Conservation (phyloP, 1,139 yeast species). For the Hansenula lynferdii region DNA sequence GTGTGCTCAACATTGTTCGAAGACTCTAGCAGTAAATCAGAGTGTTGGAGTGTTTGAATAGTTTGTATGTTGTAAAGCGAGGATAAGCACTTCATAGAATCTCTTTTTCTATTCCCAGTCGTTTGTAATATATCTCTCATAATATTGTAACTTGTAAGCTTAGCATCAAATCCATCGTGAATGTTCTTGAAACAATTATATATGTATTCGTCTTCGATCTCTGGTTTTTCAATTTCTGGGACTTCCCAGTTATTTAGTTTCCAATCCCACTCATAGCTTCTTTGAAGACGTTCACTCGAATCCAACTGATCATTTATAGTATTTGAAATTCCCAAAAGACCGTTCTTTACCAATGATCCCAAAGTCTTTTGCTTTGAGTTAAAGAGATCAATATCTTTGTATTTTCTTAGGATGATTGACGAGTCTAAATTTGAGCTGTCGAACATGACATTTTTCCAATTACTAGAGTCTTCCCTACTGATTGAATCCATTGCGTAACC, state of each 20-base stretch:
- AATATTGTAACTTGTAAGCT: background rate
- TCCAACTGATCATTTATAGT: constrained; percentile 24
- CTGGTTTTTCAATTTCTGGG: constrained; percentile 35
- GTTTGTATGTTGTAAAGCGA: background rate
- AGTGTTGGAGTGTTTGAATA: background rate
- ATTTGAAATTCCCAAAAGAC: constrained; percentile 46
- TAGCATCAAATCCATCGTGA: constrained; percentile 23
- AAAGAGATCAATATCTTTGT: constrained; percentile 1
- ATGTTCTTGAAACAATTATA: constrained; percentile 43
- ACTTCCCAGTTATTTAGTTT: constrained; percentile 68
- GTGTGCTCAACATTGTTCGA: background rate
- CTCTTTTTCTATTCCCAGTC: background rate
- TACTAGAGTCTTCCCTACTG: constrained; percentile 30
- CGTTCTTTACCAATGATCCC: constrained; percentile 38
- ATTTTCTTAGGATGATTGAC: constrained; percentile 12
- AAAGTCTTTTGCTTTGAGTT: constrained; percentile 11
- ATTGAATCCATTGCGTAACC: constrained; percentile 44
- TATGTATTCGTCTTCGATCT: constrained; percentile 36
- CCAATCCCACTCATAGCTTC: constrained; percentile 56
- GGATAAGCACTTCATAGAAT: background rate
- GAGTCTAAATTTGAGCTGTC: constrained; percentile 56
- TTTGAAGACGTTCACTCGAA: constrained; percentile 10
- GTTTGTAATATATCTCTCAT: background rate
- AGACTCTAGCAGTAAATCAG: background rate
- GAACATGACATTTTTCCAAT: constrained; percentile 42